phyloP scores from a whole-genome alignment of 352 stramenopile genomes.

The Pythium dissimile region DNA sequence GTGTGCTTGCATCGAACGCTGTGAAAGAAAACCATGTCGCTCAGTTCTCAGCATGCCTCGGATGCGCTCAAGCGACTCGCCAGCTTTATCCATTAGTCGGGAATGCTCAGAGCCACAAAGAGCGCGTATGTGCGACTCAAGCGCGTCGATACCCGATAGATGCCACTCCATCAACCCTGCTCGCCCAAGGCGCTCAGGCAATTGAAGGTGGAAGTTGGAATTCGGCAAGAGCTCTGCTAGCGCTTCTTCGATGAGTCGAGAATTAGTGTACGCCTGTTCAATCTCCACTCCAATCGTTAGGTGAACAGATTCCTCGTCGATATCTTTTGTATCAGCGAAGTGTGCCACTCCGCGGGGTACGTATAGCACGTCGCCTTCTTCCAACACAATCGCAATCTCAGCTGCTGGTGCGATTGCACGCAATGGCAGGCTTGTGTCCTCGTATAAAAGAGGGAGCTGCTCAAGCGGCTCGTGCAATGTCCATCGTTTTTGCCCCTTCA shows the following conservation, averaged over 20 bases:
- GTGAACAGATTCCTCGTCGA: constrained; percentile 29
- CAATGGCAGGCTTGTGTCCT: constrained; percentile 5
- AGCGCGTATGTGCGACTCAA: too few species aligned
- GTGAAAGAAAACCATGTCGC: not conserved
- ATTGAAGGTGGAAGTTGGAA: too few species aligned
- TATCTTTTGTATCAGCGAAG: constrained; percentile 25
- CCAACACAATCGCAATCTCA: constrained; percentile 8
- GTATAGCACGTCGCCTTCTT: constrained; percentile 29
- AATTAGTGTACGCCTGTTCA: constrained; percentile 20
- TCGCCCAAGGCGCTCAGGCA: not conserved
- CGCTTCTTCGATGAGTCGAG: constrained; percentile 1
- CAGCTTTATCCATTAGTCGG: too few species aligned
- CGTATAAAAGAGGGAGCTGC: constrained; percentile 24
- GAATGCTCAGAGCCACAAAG: too few species aligned
- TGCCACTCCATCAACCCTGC: constrained; percentile 33
- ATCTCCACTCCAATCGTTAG: constrained; percentile 35
- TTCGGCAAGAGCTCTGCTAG: too few species aligned
- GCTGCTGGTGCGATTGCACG: not conserved
- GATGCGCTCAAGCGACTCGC: too few species aligned
- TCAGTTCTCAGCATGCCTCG: not conserved
- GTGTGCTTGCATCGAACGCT: not conserved
- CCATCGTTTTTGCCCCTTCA: constrained; percentile 32
- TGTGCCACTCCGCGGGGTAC: constrained; percentile 31
- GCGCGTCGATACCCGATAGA: not conserved
- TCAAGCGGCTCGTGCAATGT: constrained; percentile 14